Base-by-base conservation (phyloP, 441 rosid species). In the Euphorbia corollata region DNA sequence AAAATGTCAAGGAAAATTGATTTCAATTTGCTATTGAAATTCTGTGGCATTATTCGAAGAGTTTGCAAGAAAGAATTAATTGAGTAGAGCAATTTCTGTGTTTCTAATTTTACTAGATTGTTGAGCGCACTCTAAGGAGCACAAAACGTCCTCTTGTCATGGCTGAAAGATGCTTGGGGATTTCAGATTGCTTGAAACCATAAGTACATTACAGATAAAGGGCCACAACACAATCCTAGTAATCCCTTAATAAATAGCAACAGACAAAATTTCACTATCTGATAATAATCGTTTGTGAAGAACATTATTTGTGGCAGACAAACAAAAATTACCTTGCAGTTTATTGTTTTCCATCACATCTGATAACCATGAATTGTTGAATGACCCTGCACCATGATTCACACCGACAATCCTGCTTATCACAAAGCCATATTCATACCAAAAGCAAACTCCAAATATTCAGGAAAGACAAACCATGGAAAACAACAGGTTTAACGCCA, bases 401-500 rank as follows among this genome's bases (percentile, higher is more conserved):
- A 59, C 71, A 75, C 12, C 43, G 38, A 47, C 77, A 50, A 81
- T 79, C 74, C 68, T 22, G 59, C 61, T 60, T 47, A 36, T 36
- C 23, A 39, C 41, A 65, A 69, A 57, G 23, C 39, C 68, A 50
- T 67, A 53, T 38, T 16, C 71, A 58, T 23, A 73, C 10, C 39
- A 71, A 68, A 68, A 45, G 59, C 36, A 64, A 38, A 70, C 54
- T 47, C 61, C 58, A 77, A 70, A 63, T 64, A 10, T 15, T 20
- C 69, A 71, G 73, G 48, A 36, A 61, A 70, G 50, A 59, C 78
- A 67, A 70, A 81, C 99, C 99, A 79, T 89, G 89, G 71, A 88
- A 79, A 16, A 94, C 96, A 68, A 88, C 73, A 75, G 98, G 98
- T 75, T 89, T 94, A 68, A 79, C 76, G 34, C 99, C 97, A 18